Evolutionary conservation across 2,329 filamentous ascomycete species (phyloP).

Genomic region (Diplodia sapinea): DNA sequence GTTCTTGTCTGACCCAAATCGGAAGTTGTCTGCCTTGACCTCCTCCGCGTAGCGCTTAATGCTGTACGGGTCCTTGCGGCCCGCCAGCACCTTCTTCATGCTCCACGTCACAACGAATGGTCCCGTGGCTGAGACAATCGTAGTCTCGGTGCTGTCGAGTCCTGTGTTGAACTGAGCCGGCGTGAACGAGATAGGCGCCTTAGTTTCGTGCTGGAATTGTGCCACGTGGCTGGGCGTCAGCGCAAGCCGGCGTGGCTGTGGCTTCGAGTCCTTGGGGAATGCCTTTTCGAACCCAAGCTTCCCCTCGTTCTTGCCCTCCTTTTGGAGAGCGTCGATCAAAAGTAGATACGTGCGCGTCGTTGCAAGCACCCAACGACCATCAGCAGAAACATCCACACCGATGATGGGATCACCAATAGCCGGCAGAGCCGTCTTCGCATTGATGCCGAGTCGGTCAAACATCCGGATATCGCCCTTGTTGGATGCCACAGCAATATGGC

Average conservation of each 20-base stretch:
- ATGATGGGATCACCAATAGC: constrained; percentile 94
- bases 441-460: constrained; percentile 94
- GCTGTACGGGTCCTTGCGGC: constrained; percentile 84
- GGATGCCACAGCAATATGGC: constrained; percentile 93
- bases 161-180: constrained; percentile 93
- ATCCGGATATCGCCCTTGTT: constrained; percentile 98
- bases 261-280: constrained; percentile 91
- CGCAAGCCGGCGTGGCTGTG: constrained; percentile 86
- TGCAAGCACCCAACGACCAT: constrained; percentile 93
- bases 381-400: constrained; percentile 91
- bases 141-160: constrained; percentile 79
- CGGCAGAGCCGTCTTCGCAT: constrained; percentile 95
- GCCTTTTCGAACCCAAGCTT: constrained; percentile 97
- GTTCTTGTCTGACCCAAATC: constrained; percentile 95
- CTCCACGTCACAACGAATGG: constrained; percentile 98
- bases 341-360: constrained; percentile 95
- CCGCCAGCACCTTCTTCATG: constrained; percentile 83
- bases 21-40: constrained; percentile 98
- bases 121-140: constrained; percentile 94
- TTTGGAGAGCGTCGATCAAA: constrained; percentile 88
- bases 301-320: constrained; percentile 92
- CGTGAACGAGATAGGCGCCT: constrained; percentile 83
- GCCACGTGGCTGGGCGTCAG: constrained; percentile 91
- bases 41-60: constrained; percentile 97
- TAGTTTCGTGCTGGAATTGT: constrained; percentile 96